These are phyloP conservation scores for Claviceps sp. DNA, from an alignment of 2,329 filamentous ascomycete species.

Conservation along the genomic window DNA sequence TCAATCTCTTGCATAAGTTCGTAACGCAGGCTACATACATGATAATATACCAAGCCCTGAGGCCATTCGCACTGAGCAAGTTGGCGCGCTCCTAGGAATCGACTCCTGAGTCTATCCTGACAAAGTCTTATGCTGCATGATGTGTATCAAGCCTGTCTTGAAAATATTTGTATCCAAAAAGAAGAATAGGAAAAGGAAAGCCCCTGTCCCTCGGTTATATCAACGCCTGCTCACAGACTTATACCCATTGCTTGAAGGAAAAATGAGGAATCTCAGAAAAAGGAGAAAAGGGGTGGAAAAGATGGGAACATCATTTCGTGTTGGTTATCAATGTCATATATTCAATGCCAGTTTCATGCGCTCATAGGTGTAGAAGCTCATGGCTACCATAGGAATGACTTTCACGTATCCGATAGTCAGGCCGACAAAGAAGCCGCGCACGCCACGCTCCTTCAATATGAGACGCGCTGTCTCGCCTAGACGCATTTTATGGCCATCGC, in stretches of 20 bases:
- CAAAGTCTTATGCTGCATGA: too few relatives aligned
- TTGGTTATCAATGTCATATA: constrained; percentile 31
- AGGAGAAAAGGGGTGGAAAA: not conserved
- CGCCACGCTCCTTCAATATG: constrained; percentile 64
- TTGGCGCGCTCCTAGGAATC: too few relatives aligned
- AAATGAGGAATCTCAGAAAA: not conserved
- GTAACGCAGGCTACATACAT: too few relatives aligned
- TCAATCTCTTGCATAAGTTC: too few relatives aligned
- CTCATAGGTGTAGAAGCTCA: constrained; percentile 54
- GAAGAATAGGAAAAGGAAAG: not conserved
- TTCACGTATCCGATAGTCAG: constrained; percentile 93
- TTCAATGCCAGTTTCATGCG: constrained; percentile 49
- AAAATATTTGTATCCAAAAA: not conserved
- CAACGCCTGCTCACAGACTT: too few relatives aligned
- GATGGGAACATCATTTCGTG: not conserved
- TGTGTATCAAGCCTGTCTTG: too few relatives aligned
- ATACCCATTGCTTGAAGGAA: too few relatives aligned
- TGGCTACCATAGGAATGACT: constrained; percentile 76
- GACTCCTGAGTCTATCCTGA: too few relatives aligned
- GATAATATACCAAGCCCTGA: too few relatives aligned
- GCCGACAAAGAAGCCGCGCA: constrained; percentile 80
- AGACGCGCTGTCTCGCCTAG: constrained; percentile 66
- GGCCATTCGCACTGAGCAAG: too few relatives aligned
- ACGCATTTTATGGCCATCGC: constrained; percentile 67
- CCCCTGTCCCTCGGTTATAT: too few relatives aligned